Evolutionary conservation across 1,284 basidiomycete genomes (phyloP), one percentile per base, ranked within the genome.

Genomic region (Earliella scabrosa): DNA sequence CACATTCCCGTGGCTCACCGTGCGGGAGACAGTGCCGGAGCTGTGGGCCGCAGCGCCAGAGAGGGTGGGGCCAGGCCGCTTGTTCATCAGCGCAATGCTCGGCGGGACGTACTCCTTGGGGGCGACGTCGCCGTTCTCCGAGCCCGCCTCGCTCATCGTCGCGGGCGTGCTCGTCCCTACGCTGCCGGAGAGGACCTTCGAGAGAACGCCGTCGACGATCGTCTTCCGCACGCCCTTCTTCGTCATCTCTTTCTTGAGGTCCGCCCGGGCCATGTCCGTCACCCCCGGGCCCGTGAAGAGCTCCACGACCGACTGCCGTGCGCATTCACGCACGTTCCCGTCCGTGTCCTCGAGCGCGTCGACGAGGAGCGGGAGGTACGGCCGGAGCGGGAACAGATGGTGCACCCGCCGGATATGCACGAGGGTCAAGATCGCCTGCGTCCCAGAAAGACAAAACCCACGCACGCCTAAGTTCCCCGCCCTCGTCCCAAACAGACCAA

Each of bases 321-420:
- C 90, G 66, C 87, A 89, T 55, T 95, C 91, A 35, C 97, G 87
- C 45, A 99, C 97, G 61, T 85, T 85, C 4, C 89, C 85, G 69
- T 99, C 97, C 1, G 88, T 86, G 72, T 99, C 96, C 74, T 97
- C 92, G 21, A 99, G 80, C 39, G 88, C 77, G 52, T 88, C 91
- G 16, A 98, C 92, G 41, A 99, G 84, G 21, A 82, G 74, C 0
- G 90, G 75, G 27, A 97, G 82, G 72, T 93, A 97, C 2, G 92
- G 85, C 48, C 90, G 85, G 44, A 99, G 82, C 13, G 94, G 93
- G 61, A 97, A 90, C 49, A 84, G 80, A 51, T 85, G 80, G 61
- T 90, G 80, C 45, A 75, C 69, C 39, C 85, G 81, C 50, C 89
- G 85, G 63, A 92, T 81, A 60, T 87, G 81, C 26, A 89, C 86